Base-by-base conservation (phyloP, 2,329 filamentous ascomycete species). In the Pseudocercospora vitis region DNA sequence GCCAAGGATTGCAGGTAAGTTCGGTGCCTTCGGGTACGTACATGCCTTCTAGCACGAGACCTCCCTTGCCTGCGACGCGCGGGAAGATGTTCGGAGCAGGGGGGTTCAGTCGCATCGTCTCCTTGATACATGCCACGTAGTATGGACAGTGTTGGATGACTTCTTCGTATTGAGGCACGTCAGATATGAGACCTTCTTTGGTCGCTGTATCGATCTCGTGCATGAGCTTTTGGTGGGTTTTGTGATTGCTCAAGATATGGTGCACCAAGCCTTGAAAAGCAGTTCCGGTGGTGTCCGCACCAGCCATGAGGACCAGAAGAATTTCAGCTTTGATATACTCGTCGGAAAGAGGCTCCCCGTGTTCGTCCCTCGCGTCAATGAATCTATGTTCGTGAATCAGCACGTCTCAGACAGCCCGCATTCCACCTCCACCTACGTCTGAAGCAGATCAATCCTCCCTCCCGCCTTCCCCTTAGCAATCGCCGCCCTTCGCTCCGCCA, bases 321-420 rank as follows among this genome's bases (percentile, higher is more conserved):
- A 80, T 74, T 61, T 82, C 79, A 0, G 78, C 77, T 59, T 77
- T 78, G 68, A 81, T 76, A 58, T 78, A 78, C 3, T 79, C 74
- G 48, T 77, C 67, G 23, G 77, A 71, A 0, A 81, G 66, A 0
- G 77, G 76, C 52, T 76, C 68, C 11, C 73, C 76, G 0, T 72
- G 63, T 8, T 69, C 65, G 18, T 65, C 64, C 9, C 70, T 59
- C 4, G 71, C 71, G 50, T 74, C 67, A 40, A 74, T 60, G 56
- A 74, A 73, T 7, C 42, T 46, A 14, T 16, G 18, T 9, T 8
- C 42, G 23, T n/a, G n/a, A n/a, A n/a, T n/a, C n/a, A n/a, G n/a
- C n/a, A n/a, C n/a, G n/a, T n/a, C n/a, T n/a, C n/a, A n/a, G 12
- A 18, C 35, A 39, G 35, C 35, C 14, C 21, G 9, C 14, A 16